These are phyloP conservation scores for Ascochyta clinopodiicola DNA, from an alignment of 2,329 filamentous ascomycete genomes.

Conservation along the genomic window DNA sequence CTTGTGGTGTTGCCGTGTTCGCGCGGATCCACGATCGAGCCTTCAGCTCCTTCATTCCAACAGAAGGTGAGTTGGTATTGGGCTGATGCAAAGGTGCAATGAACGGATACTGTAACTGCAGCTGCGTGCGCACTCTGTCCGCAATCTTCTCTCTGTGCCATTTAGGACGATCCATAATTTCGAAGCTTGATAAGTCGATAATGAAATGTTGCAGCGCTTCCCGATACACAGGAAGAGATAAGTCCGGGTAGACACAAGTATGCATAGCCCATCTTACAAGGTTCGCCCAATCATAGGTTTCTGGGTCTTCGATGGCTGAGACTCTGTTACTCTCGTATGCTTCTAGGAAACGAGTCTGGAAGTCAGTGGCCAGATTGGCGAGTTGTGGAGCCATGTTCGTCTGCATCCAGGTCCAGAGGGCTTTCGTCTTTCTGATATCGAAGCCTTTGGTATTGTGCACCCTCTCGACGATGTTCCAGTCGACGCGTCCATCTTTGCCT, in stretches of 20 bases:
- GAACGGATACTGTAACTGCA: conserved; percentile 34
- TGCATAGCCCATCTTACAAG: conserved; percentile 72
- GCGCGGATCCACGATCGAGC: conserved; percentile 56
- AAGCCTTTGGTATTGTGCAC: conserved; percentile 49
- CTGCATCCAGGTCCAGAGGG: conserved; percentile 49
- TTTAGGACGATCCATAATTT: conserved; percentile 29
- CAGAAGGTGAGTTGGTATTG: not conserved
- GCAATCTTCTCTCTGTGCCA: conserved; percentile 38
- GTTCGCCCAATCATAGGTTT: conserved; percentile 71
- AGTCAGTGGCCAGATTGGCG: conserved; percentile 64
- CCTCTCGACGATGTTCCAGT: conserved; percentile 53
- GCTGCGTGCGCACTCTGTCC: conserved; percentile 31
- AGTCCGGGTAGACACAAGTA: conserved; percentile 42
- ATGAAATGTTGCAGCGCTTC: conserved; percentile 30
- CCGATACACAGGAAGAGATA: conserved; percentile 30
- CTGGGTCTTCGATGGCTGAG: conserved; percentile 64
- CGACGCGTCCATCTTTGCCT: conserved; percentile 44
- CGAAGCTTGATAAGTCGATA: conserved; percentile 39
- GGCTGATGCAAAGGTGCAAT: conserved; percentile 31
- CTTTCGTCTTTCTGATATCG: conserved; percentile 40
- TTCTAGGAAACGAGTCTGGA: conserved; percentile 69
- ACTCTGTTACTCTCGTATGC: conserved; percentile 71
- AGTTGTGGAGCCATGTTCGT: conserved; percentile 53
- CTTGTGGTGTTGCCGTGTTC: conserved; percentile 52
- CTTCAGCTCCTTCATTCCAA: conserved; percentile 26